Base-by-base conservation (phyloP, 805 yeast genomes). In the Pichia paraexigua region DNA sequence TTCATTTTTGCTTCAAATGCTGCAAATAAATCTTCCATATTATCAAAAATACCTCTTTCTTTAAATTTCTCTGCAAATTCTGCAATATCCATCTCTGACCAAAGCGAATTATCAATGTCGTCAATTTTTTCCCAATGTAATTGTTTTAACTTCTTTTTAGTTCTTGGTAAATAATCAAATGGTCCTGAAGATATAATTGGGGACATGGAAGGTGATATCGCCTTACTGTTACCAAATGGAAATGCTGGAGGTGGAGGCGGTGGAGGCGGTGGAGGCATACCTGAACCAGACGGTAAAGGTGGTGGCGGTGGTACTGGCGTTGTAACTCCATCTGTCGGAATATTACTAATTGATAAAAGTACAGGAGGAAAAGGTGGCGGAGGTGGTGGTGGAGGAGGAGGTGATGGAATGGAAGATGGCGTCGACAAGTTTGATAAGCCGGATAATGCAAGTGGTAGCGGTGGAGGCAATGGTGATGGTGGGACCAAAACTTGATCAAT, bases 81-180 rank as follows among this genome's bases (percentile, higher is more conserved):
- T 2, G 75, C 77, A 22, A 84, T 80, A 41, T 83, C 79, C 32
- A 80, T 74, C 27, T 78, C 76, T 20, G 81, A 77, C 98, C 99
- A 92, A 53, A 94, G 85, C 0, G 98, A 91, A 44, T 83, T 79
- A 48, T 83, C 86, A 21, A 94, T 85, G 53, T 82, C 77, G 35
- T 92, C 96, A 40, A 95, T 75, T 62, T 87, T 88, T 59, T 92
- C 97, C 98, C 98, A 95, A 65, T 94, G 99, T 73, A 94, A 77
- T 65, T 92, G 99, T 65, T 95, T 94, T 57, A 94, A 76, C 63
- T 85, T 87, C 53, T 80, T 75, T 61, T 79, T 82, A 3, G 95
- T 91, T 55, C 88, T 72, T 27, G 86, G 87, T 54, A 76, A 75
- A 47, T 69, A 69, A 41, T 78, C 83, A 63, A 72, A 75, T 42